phyloP scores from a whole-genome alignment of 805 yeast species.

The Candida sphagnicola region DNA sequence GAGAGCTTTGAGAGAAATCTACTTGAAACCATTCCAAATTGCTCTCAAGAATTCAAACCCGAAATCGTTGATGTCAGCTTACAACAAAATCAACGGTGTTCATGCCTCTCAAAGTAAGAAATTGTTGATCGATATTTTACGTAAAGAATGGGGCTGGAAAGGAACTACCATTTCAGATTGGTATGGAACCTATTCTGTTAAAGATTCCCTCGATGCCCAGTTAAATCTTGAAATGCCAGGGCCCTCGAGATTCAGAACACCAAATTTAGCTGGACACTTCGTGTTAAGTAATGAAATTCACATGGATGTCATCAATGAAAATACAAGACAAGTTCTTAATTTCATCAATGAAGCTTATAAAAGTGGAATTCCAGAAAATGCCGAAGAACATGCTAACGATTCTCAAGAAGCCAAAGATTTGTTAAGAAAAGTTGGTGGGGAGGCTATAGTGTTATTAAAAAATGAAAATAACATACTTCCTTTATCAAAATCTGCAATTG shows the following conservation, averaged over 20 bases:
- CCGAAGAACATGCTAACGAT: conserved; percentile 36
- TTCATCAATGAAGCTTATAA: conserved; percentile 40
- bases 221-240: conserved; percentile 70
- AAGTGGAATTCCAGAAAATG: conserved; percentile 37
- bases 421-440: conserved; percentile 43
- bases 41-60: conserved; percentile 54
- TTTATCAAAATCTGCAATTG: conserved; percentile 20
- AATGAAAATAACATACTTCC: conserved; percentile 49
- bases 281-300: conserved; percentile 39
- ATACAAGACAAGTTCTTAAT: conserved; percentile 45
- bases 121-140: conserved; percentile 43
- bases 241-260: conserved; percentile 45
- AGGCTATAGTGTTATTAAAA: conserved; percentile 53
- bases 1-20: conserved; percentile 63
- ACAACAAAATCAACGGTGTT: conserved; percentile 60
- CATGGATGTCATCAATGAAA: conserved; percentile 39
- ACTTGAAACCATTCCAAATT: conserved; percentile 59
- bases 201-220: conserved; percentile 47
- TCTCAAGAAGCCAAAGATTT: conserved; percentile 42
- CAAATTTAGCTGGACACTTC: conserved; percentile 37
- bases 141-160: conserved; percentile 55
- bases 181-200: conserved; percentile 53
- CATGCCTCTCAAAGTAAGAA: conserved; percentile 47
- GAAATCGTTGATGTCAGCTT: conserved; percentile 55
- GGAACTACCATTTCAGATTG: conserved; percentile 63